A percentile compares a stretch with the other conserved stretches of the same genome.
These are phyloP conservation scores for Clonostachys rosea DNA, from an alignment of 2,329 filamentous ascomycete species.

Conservation along the genomic window DNA sequence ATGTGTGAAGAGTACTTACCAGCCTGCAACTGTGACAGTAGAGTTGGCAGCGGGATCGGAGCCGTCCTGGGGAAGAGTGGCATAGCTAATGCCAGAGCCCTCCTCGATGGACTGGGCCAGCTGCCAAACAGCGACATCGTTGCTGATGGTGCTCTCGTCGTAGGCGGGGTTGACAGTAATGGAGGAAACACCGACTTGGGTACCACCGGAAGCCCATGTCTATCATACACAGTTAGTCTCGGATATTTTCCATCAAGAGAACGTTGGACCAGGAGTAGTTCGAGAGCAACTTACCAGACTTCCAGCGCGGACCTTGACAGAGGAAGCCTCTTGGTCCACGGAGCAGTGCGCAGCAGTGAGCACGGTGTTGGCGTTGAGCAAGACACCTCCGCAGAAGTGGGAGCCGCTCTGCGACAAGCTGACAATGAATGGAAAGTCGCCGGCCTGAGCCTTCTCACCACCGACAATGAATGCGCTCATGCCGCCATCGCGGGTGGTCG, in stretches of 20 bases:
- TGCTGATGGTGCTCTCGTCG: conserved; percentile 7
- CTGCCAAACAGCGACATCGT: conserved; percentile 21
- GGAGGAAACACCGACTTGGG: conserved; percentile 11
- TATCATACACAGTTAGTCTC: background rate
- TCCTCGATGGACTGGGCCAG: conserved; percentile 13
- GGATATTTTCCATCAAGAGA: background rate
- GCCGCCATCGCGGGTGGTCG: too few species aligned
- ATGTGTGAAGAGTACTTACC: conserved; percentile 7
- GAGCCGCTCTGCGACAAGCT: conserved; percentile 8
- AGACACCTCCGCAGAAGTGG: conserved; percentile 20
- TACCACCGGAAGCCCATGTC: conserved; percentile 12
- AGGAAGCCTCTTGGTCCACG: conserved; percentile 5
- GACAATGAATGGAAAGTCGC: conserved; percentile 24
- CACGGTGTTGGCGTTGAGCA: conserved; percentile 21
- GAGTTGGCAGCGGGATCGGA: conserved; percentile 1
- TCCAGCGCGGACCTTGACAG: conserved; percentile 17
- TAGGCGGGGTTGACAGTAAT: conserved; percentile 16
- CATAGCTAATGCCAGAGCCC: conserved; percentile 1
- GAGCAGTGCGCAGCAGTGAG: conserved; percentile 23
- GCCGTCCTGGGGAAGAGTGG: conserved; percentile 2
- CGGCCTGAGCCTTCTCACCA: conserved; percentile 11
- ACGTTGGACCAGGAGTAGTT: conserved; percentile 7
- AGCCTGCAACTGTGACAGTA: conserved; percentile 2
- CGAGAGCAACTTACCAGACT: conserved; percentile 7
- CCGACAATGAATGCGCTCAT: conserved; percentile 12